Conservation (phyloP, 345 rosid species). For the Atalantia buxifolia region DNA sequence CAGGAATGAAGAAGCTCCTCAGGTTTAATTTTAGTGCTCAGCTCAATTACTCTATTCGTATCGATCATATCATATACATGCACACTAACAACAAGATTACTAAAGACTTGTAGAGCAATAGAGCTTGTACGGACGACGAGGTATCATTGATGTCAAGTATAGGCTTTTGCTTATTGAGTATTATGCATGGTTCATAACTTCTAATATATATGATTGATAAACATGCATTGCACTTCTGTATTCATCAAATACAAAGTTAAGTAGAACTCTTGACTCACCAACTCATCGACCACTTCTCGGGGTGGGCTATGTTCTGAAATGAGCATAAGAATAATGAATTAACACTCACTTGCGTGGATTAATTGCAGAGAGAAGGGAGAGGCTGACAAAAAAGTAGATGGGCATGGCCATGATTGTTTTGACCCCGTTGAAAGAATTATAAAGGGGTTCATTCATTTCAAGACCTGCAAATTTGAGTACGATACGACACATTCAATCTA, state of each 20-base stretch:
- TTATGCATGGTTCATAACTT: no score
- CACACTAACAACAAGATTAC: not conserved
- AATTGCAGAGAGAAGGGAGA: constrained; percentile 5
- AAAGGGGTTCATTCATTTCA: constrained; percentile 19
- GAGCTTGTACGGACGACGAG: not conserved
- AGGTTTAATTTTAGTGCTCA: not conserved
- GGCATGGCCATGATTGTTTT: not conserved
- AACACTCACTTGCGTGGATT: not conserved
- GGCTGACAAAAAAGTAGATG: not conserved
- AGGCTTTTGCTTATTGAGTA: no score
- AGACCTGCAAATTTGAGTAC: constrained; percentile 17
- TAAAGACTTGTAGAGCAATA: not conserved
- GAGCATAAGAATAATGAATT: not conserved
- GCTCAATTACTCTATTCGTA: not conserved
- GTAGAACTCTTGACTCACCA: no score
- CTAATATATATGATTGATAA: no score
- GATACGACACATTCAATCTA: not conserved
- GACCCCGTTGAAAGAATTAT: not conserved
- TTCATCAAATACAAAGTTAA: no score
- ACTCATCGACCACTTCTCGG: no score
- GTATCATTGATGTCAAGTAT: not conserved
- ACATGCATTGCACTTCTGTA: no score
- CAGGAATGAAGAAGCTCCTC: constrained; percentile 12
- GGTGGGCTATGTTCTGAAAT: not conserved
- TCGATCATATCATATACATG: not conserved